These are phyloP conservation scores for Penicillium vulpinum DNA, from an alignment of 2,329 filamentous ascomycete species.

Conservation along the genomic window DNA sequence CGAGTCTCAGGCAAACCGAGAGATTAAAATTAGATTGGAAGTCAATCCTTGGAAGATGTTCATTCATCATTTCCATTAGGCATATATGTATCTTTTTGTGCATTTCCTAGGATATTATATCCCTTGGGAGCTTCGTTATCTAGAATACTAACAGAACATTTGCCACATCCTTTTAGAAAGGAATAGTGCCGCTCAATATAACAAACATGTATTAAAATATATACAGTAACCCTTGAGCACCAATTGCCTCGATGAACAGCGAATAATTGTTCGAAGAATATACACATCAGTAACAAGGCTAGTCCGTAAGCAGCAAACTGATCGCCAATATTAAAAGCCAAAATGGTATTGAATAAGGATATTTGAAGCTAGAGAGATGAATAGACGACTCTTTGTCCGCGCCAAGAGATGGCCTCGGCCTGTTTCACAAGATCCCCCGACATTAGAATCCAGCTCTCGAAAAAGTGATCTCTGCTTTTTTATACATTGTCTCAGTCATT, in stretches of 20 bases:
- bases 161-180: background rate
- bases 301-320: background rate
- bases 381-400: conserved; percentile 5
- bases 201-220: background rate
- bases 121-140: background rate
- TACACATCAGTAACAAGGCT: background rate
- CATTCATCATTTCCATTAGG: background rate
- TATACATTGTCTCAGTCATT: background rate
- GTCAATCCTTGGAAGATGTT: background rate
- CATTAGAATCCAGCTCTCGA: background rate
- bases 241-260: background rate
- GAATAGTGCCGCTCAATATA: background rate
- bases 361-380: background rate
- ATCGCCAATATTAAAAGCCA: background rate
- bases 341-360: conserved; percentile 1
- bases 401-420: conserved; percentile 7
- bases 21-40: background rate
- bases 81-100: background rate
- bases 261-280: background rate
- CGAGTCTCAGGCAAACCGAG: background rate
- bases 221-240: background rate
- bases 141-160: background rate
- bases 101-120: background rate
- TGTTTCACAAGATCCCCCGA: background rate
- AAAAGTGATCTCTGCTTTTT: background rate